A percentile compares a stretch with the other conserved stretches of the same genome.
phyloP scores from a whole-genome alignment of 352 stramenopile species.

The Thraustochytrium sp. region DNA sequence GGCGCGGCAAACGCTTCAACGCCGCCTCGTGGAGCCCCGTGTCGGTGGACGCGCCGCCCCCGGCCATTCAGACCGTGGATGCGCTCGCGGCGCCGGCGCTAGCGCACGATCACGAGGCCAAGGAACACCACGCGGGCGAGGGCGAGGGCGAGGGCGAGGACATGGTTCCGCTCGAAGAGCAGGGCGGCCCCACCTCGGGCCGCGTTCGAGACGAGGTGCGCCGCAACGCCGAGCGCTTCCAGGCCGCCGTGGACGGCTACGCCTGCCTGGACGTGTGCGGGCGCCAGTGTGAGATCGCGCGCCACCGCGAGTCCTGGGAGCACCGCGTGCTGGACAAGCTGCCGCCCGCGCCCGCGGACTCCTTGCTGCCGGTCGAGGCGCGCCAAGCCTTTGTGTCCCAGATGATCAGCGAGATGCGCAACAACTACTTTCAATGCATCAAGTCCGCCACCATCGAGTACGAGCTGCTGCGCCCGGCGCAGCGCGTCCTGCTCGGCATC shows the following conservation, averaged over 20 bases:
- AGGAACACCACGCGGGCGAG: no score
- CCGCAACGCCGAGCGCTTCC: neutral
- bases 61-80: neutral
- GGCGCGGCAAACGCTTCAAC: neutral
- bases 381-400: neutral
- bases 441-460: conserved; percentile 5
- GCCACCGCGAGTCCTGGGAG: conserved; percentile 20
- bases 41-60: neutral
- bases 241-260: neutral
- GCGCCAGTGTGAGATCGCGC: conserved; percentile 13
- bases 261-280: neutral
- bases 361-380: neutral
- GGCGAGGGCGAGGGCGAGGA: no score
- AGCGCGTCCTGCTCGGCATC: neutral
- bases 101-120: no score
- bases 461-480: neutral
- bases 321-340: conserved; percentile 15
- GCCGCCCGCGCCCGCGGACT: neutral
- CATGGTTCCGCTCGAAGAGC: neutral
- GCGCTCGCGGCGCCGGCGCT: neutral
- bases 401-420: conserved; percentile 36
- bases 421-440: neutral
- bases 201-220: neutral
- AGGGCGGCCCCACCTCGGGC: neutral
- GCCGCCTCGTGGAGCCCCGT: neutral